A percentile compares a stretch with the other conserved stretches of the same genome.
Evolutionary conservation across 192 early-diverging fungal species (phyloP).

Genomic region (Backusella sp.): DNA sequence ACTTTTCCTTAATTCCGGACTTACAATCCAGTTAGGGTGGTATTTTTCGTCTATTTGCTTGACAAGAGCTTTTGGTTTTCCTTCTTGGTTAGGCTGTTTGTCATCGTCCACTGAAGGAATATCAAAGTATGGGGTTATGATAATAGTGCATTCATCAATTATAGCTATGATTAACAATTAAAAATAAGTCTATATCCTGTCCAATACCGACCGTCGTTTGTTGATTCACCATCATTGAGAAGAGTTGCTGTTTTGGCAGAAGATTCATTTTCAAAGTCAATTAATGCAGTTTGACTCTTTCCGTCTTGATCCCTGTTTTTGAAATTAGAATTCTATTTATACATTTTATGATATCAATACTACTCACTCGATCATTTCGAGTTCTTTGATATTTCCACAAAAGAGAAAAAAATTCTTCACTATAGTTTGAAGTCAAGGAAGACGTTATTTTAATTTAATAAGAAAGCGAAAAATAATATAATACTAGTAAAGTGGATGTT

Average conservation of each 20-base stretch:
- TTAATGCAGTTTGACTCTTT: slow-evolving; percentile 51
- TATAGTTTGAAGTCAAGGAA: slow-evolving; percentile 17
- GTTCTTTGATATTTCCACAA: slow-evolving; percentile 62
- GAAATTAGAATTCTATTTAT: background rate
- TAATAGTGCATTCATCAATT: slow-evolving; percentile 54
- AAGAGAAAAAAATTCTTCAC: slow-evolving; percentile 67
- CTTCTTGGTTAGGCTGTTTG: slow-evolving; percentile 19
- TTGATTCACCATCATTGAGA: slow-evolving; percentile 44
- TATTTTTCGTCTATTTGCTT: slow-evolving; percentile 48
- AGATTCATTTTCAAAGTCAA: slow-evolving; percentile 54
- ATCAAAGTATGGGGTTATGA: slow-evolving; percentile 49
- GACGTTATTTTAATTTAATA: background rate
- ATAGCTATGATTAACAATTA: slow-evolving; percentile 35
- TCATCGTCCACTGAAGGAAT: slow-evolving; percentile 23
- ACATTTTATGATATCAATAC: background rate
- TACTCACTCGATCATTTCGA: slow-evolving; percentile 58
- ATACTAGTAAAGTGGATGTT: background rate
- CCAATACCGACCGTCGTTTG: background rate
- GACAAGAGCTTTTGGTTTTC: slow-evolving; percentile 49
- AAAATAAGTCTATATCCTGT: background rate
- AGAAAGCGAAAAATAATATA: background rate
- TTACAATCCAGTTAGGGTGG: too few relatives aligned
- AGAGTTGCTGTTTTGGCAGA: slow-evolving; percentile 65
- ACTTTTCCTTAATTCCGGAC: too few relatives aligned
- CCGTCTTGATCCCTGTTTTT: slow-evolving; percentile 43